Conservation (phyloP, 495 filamentous ascomycete genomes). For the Penicillium riverlandense region DNA sequence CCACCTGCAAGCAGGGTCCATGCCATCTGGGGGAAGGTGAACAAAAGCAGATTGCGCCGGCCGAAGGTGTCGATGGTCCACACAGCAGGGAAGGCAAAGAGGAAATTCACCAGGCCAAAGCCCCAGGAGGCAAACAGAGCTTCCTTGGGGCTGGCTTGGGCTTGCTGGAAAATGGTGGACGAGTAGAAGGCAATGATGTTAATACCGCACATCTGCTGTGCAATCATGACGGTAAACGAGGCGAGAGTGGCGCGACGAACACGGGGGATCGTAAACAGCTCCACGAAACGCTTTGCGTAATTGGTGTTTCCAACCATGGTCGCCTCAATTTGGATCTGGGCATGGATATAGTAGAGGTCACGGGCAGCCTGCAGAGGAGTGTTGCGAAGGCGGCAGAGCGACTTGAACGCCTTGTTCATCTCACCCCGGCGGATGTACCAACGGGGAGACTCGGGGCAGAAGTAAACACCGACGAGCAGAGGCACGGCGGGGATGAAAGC, state of each 20-base stretch:
- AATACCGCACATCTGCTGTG: slow-evolving; percentile 80
- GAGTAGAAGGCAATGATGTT: slow-evolving; percentile 79
- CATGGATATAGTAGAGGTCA: slow-evolving; percentile 60
- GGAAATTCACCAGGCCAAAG: slow-evolving; percentile 75
- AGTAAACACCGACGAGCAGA: neutral
- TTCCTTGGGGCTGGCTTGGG: slow-evolving; percentile 46
- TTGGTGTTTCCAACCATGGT: slow-evolving; percentile 38
- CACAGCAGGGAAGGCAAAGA: slow-evolving; percentile 76
- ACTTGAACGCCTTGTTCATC: slow-evolving; percentile 50
- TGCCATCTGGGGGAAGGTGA: slow-evolving; percentile 83
- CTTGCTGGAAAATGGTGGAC: slow-evolving; percentile 61
- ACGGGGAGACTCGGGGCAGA: slow-evolving; percentile 30
- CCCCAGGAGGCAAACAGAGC: slow-evolving; percentile 74
- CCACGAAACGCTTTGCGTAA: slow-evolving; percentile 50
- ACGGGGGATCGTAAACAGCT: slow-evolving; percentile 64
- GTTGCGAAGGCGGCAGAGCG: slow-evolving; percentile 54
- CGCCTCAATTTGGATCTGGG: slow-evolving; percentile 49
- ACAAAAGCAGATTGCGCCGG: slow-evolving; percentile 66
- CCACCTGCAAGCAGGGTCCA: slow-evolving; percentile 72
- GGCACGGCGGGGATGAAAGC: slow-evolving; percentile 68
- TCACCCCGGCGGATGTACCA: slow-evolving; percentile 47
- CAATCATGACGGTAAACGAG: slow-evolving; percentile 61
- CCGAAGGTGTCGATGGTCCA: slow-evolving; percentile 85
- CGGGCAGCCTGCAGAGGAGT: slow-evolving; percentile 54
- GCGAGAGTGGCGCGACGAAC: slow-evolving; percentile 60